Conservation (phyloP, 306 rosid genomes). For the Macrotyloma uniflorum region DNA sequence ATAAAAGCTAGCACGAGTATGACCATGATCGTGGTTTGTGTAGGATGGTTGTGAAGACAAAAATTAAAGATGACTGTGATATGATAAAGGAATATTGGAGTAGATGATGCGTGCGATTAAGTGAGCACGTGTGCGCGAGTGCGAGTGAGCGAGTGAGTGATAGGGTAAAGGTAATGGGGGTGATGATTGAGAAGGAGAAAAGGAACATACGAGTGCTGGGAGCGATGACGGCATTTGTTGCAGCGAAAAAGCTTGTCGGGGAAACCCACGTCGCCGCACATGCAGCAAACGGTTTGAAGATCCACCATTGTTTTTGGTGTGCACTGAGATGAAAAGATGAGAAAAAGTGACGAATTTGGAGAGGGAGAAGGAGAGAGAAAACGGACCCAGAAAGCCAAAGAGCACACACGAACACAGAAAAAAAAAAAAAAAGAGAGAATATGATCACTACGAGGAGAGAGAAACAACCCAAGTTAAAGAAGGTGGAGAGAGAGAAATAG, state of each 20-base stretch:
- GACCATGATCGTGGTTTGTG: background rate
- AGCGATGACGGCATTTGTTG: slow-evolving; percentile 83
- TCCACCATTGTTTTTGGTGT: slow-evolving; percentile 66
- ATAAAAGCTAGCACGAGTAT: background rate
- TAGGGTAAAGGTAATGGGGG: slow-evolving; percentile 7
- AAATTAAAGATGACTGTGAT: slow-evolving; percentile 2
- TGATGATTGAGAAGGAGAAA: slow-evolving; percentile 1
- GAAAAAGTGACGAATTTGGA: slow-evolving; percentile 8
- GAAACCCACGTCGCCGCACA: slow-evolving; percentile 98
- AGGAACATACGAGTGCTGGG: slow-evolving; percentile 80
- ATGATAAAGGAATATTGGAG: slow-evolving; percentile 13
- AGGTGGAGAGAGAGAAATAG: too few relatives aligned
- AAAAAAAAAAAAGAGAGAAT: background rate
- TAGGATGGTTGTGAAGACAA: background rate
- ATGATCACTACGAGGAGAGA: slow-evolving; percentile 12
- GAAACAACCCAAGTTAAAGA: background rate
- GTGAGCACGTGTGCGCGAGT: background rate
- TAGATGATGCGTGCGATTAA: background rate
- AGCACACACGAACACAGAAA: background rate
- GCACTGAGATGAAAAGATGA: background rate
- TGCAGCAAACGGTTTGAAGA: slow-evolving; percentile 87
- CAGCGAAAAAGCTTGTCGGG: slow-evolving; percentile 97
- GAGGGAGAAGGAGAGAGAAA: slow-evolving; percentile 5
- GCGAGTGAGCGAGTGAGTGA: background rate
- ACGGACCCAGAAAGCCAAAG: background rate